A percentile compares a stretch with the other conserved stretches of the same genome.
These are phyloP conservation scores for Pyrus pyrifolia DNA, from an alignment of 306 rosid species.

Conservation along the genomic window DNA sequence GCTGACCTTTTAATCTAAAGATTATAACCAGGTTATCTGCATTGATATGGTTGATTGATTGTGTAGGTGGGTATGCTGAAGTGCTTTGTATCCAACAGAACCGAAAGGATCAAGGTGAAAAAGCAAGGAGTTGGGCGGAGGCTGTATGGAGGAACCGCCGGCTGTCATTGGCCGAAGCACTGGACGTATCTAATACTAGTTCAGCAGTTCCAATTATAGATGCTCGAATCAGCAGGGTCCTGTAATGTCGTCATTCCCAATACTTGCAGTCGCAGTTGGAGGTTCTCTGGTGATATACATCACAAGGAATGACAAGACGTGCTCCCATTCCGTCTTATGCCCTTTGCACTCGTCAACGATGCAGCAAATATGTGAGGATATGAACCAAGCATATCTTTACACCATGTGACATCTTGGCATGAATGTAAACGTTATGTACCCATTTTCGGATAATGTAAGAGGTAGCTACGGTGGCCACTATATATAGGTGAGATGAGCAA, in stretches of 20 bases:
- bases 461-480: background rate
- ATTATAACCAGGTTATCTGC: background rate
- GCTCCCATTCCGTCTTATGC: background rate
- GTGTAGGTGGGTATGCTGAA: slow-evolving; percentile 71
- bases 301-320: background rate
- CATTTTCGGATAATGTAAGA: background rate
- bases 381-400: background rate
- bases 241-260: slow-evolving; percentile 24
- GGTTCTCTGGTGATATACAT: background rate
- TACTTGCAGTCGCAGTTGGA: background rate
- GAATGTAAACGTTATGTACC: background rate
- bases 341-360: background rate
- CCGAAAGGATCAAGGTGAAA: slow-evolving; percentile 66
- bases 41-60: background rate
- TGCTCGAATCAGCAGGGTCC: slow-evolving; percentile 58
- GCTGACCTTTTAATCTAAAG: background rate
- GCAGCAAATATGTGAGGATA: background rate
- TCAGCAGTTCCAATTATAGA: slow-evolving; percentile 44
- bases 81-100: slow-evolving; percentile 65
- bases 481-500: background rate
- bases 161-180: slow-evolving; percentile 63
- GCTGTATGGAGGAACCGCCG: slow-evolving; percentile 52
- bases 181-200: slow-evolving; percentile 43
- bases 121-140: slow-evolving; percentile 54
- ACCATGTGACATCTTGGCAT: background rate